These are phyloP conservation scores for Pichia sp. DNA, from an alignment of 1,139 yeast species.

Conservation along the genomic window DNA sequence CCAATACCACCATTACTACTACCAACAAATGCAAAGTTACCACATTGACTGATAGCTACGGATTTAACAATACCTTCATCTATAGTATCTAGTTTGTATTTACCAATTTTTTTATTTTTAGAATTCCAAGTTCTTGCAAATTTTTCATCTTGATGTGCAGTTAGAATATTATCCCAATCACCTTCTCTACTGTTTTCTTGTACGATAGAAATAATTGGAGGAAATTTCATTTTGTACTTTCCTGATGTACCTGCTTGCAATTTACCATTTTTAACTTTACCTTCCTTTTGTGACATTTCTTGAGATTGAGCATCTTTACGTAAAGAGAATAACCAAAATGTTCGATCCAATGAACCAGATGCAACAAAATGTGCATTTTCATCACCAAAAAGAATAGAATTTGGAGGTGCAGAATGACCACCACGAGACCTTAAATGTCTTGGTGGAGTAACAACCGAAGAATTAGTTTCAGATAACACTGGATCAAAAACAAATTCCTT, in stretches of 20 bases:
- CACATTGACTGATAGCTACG: conserved; percentile 84
- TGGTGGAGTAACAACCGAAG: conserved; percentile 76
- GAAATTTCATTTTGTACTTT: conserved; percentile 56
- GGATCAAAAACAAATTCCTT: conserved; percentile 95
- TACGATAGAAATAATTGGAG: conserved; percentile 69
- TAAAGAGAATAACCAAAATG: conserved; percentile 87
- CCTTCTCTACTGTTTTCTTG: conserved; percentile 75
- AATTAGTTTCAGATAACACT: conserved; percentile 60
- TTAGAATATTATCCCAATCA: conserved; percentile 93
- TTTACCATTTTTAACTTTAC: conserved; percentile 48
- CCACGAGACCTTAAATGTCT: conserved; percentile 90
- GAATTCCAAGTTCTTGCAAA: conserved; percentile 93
- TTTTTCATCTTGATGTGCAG: conserved; percentile 79
- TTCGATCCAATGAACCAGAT: conserved; percentile 81
- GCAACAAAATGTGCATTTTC: conserved; percentile 75
- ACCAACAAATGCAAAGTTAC: conserved; percentile 93
- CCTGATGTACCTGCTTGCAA: conserved; percentile 52
- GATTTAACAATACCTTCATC: conserved; percentile 81
- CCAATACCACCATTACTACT: conserved; percentile 85
- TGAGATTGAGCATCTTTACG: conserved; percentile 96
- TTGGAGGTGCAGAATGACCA: conserved; percentile 93
- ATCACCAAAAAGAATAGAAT: conserved; percentile 67
- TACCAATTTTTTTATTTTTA: conserved; percentile 75
- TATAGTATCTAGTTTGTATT: conserved; percentile 59
- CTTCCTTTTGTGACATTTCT: conserved; percentile 77